These are phyloP conservation scores for Zymoseptoria pseudotritici DNA, from an alignment of 2,329 filamentous ascomycete genomes.

Conservation along the genomic window DNA sequence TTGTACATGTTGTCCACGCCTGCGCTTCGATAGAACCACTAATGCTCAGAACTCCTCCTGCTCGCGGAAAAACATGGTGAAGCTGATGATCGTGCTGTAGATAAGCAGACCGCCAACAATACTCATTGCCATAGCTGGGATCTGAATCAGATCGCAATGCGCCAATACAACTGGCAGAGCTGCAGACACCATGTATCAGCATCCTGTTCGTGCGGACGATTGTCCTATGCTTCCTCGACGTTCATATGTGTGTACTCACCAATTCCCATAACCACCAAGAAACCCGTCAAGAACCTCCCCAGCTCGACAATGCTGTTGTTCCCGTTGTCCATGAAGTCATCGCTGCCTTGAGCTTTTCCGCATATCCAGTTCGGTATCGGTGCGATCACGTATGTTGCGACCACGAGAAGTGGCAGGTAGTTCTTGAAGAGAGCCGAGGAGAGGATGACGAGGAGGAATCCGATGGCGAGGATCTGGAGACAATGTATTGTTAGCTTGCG, in stretches of 20 bases:
- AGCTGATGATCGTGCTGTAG: slow-evolving; percentile 96
- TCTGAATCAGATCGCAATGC: slow-evolving; percentile 73
- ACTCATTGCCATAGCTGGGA: slow-evolving; percentile 90
- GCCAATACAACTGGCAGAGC: slow-evolving; percentile 83
- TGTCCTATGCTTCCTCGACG: not conserved
- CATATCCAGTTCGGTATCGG: slow-evolving; percentile 97
- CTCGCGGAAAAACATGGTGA: slow-evolving; percentile 96
- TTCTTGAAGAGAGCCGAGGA: slow-evolving; percentile 91
- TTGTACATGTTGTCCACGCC: not conserved
- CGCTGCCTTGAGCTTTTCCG: slow-evolving; percentile 75
- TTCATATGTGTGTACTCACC: slow-evolving; percentile 51
- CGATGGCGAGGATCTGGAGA: slow-evolving; percentile 77
- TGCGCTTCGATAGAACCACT: not conserved
- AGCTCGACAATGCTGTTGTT: slow-evolving; percentile 84
- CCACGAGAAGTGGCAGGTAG: slow-evolving; percentile 91
- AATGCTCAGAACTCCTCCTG: slow-evolving; percentile 75
- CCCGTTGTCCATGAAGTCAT: slow-evolving; percentile 89
- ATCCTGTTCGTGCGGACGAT: not conserved
- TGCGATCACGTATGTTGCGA: slow-evolving; percentile 88
- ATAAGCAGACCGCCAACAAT: slow-evolving; percentile 87
- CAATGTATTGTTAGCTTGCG: slow-evolving; percentile 2
- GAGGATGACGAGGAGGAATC: slow-evolving; percentile 97
- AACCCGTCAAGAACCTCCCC: slow-evolving; percentile 88
- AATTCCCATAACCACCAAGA: slow-evolving; percentile 94
- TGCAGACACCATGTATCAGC: slow-evolving; percentile 32